Base-by-base conservation (phyloP, 2,329 filamentous ascomycete species). In the Clarireedia homoeocarpa region DNA sequence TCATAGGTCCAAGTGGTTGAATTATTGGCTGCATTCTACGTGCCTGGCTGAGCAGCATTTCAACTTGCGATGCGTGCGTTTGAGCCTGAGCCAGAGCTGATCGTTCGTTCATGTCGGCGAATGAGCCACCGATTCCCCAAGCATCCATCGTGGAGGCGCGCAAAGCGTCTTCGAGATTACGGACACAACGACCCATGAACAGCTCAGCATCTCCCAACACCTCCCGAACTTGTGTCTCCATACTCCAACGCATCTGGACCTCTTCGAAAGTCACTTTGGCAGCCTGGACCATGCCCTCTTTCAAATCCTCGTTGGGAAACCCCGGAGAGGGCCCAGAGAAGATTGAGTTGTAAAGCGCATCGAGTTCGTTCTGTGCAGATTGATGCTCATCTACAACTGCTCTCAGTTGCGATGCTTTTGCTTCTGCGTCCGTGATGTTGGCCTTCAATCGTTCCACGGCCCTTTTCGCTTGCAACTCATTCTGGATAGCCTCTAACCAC, bases 31-130 rank as follows among this genome's bases (percentile, higher is more conserved):
- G 73, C 30, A 72, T 64, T 9, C 66, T 66, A 47, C 68, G 69
- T 3, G 79, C 72, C 51, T 76, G 73, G 7, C 66, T 51, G 9
- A 73, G 65, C 30, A 71, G 60, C 65, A 70, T 70, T 15, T 70
- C 66, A 27, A 74, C 75, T 57, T 76, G 69, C 7, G 83, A 72
- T 14, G 74, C 72, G 58, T 75, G 75, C 20, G 77, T 72, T 67
- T 83, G 79, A 71, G 78, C 75, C 72, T 80, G 76, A 63, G 79
- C 76, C 3, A 67, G 66, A 51, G 77, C 69, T 6, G 70, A 70
- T 14, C 75, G 26, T 46, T 56, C 55, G 27, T 34, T 40, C 50
- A 56, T 36, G 38, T 34, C 44, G 17, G 26, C 27, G 24, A 56
- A 45, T 34, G 30, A 75, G 24, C 76, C 77, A 10, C 59, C 48